Percentiles rank a stretch among this genome's conserved stretches.
Conservation (phyloP, 257 asterid genomes). For the Fraxinus excelsior region DNA sequence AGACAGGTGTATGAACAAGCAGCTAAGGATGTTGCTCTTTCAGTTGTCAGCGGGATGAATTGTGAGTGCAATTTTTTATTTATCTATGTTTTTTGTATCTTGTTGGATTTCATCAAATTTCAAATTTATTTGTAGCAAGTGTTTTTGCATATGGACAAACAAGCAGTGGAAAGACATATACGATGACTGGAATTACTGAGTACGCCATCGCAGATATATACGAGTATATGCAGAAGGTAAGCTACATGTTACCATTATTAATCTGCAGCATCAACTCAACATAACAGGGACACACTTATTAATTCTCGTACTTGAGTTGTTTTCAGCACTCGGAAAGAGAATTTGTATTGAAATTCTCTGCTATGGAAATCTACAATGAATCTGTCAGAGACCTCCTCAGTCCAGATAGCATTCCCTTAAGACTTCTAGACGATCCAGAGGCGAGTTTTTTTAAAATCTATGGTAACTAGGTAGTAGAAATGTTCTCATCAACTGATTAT, state of each 20-base stretch:
- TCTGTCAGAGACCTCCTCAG: conserved; percentile 92
- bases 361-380: conserved; percentile 95
- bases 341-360: conserved; percentile 75
- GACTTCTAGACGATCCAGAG: conserved; percentile 97
- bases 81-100: not conserved
- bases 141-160: conserved; percentile 97
- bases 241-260: not conserved
- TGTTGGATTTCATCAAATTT: not conserved
- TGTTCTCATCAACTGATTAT: conserved; percentile 16
- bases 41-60: conserved; percentile 80
- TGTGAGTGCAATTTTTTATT: conserved; percentile 48
- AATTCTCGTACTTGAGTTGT: conserved; percentile 7
- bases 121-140: conserved; percentile 58
- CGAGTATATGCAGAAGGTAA: conserved; percentile 75
- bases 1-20: conserved; percentile 88
- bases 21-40: conserved; percentile 84
- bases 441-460: conserved; percentile 35
- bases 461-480: not conserved
- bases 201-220: conserved; percentile 81
- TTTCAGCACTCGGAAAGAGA: conserved; percentile 80
- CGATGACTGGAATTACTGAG: conserved; percentile 91
- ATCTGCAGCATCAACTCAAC: conserved; percentile 5
- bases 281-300: conserved; percentile 12
- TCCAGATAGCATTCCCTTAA: conserved; percentile 62
- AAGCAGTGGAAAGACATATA: conserved; percentile 95